Conservation (phyloP, 148 eudicot genomes). For the Amaranthus cruentus region DNA sequence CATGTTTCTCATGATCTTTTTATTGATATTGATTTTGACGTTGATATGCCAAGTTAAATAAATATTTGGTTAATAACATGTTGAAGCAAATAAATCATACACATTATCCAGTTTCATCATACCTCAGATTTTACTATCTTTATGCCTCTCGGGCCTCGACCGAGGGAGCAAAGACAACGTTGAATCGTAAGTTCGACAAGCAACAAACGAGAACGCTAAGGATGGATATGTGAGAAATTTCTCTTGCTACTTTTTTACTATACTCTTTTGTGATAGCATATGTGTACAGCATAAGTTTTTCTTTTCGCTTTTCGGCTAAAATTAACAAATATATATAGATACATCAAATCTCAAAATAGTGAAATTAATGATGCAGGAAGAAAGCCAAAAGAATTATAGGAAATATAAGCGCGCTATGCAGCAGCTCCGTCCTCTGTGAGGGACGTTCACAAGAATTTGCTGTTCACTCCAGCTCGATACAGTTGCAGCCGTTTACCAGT, state of each 20-base stretch:
- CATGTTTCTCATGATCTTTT: too few relatives aligned
- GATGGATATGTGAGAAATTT: not conserved
- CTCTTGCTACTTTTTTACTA: constrained; percentile 18
- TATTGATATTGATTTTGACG: too few relatives aligned
- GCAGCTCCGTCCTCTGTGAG: not conserved
- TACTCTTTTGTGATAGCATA: constrained; percentile 17
- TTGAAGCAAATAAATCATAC: too few relatives aligned
- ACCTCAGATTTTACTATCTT: too few relatives aligned
- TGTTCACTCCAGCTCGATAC: constrained; percentile 81
- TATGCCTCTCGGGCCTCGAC: too few relatives aligned
- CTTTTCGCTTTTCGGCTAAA: not conserved
- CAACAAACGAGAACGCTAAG: not conserved
- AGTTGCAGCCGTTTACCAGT: constrained; percentile 42
- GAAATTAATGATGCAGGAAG: constrained; percentile 1
- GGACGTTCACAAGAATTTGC: constrained; percentile 39
- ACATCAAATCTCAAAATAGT: constrained; percentile 18
- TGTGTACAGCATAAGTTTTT: constrained; percentile 18
- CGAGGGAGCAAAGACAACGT: too few relatives aligned
- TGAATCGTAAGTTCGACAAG: too few relatives aligned
- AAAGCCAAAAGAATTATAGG: constrained; percentile 12
- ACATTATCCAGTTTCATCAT: too few relatives aligned
- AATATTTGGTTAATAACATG: too few relatives aligned
- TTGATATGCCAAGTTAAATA: too few relatives aligned
- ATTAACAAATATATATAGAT: constrained; percentile 21
- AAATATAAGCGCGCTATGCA: not conserved